These are phyloP conservation scores for Trichoderma virens DNA, from an alignment of 495 filamentous ascomycete species.

Conservation along the genomic window DNA sequence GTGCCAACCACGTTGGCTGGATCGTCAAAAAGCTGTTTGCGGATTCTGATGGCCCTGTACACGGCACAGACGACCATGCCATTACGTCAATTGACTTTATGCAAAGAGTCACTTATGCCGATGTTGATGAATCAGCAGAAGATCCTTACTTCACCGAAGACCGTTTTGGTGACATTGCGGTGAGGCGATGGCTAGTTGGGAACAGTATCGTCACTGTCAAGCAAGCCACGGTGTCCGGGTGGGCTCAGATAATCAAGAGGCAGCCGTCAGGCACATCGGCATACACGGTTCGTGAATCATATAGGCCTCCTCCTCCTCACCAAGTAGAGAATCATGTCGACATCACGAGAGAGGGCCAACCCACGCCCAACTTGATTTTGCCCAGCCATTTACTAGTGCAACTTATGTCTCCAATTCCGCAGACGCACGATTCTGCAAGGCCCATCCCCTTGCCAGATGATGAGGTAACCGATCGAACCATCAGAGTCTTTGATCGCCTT, in stretches of 20 bases:
- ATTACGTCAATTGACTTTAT: conserved; percentile 93
- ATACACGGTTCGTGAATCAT: conserved; percentile 64
- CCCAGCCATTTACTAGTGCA: conserved; percentile 84
- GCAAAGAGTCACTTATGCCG: conserved; percentile 82
- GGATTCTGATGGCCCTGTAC: conserved; percentile 59
- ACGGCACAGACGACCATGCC: conserved; percentile 82
- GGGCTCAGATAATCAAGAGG: conserved; percentile 73
- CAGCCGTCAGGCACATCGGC: conserved; percentile 81
- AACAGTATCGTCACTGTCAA: conserved; percentile 83
- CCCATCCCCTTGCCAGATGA: conserved; percentile 80
- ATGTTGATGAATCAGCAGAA: conserved; percentile 62
- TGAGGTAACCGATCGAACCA: conserved; percentile 65
- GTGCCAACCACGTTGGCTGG: conserved; percentile 78
- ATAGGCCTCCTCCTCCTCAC: conserved; percentile 58
- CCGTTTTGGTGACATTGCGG: conserved; percentile 57
- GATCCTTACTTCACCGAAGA: conserved; percentile 55
- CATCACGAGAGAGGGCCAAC: conserved; percentile 31
- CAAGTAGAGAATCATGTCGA: conserved; percentile 46
- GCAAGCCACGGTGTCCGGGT: conserved; percentile 63
- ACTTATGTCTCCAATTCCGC: conserved; percentile 63
- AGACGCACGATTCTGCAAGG: conserved; percentile 48
- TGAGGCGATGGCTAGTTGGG: conserved; percentile 79
- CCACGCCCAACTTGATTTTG: conserved; percentile 45
- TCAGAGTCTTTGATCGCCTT: conserved; percentile 75
- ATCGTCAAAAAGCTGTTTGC: conserved; percentile 80